A percentile compares a stretch with the other conserved stretches of the same genome.
phyloP scores from a whole-genome alignment of 2,329 filamentous ascomycete genomes.

The Colletotrichum liaoningense region DNA sequence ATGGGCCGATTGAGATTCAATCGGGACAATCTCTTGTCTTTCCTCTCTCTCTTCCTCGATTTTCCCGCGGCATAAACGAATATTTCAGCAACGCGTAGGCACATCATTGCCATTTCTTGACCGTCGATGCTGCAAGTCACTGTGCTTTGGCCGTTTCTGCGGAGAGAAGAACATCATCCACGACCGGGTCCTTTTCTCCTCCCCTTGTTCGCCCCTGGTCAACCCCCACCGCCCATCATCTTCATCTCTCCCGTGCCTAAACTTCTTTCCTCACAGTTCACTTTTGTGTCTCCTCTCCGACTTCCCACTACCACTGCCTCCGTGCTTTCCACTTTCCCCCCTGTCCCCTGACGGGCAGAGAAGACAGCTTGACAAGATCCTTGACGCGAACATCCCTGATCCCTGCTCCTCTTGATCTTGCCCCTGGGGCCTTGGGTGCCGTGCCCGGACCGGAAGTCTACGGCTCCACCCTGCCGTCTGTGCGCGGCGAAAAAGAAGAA shows the following conservation, averaged over 20 bases:
- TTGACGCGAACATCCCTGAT: not conserved
- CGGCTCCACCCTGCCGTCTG: conserved; percentile 24
- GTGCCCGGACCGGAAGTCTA: conserved; percentile 27
- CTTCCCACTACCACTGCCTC: not conserved
- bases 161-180: not conserved
- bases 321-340: not conserved
- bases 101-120: not conserved
- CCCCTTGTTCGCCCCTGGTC: not conserved
- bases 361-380: conserved; percentile 1
- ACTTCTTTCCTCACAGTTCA: not conserved
- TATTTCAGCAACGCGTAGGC: not conserved
- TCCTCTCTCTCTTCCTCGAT: not conserved
- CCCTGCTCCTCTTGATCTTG: not conserved
- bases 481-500: conserved; percentile 27
- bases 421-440: conserved; percentile 11
- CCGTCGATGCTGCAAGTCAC: not conserved
- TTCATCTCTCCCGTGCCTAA: not conserved
- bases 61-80: not conserved
- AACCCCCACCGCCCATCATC: not conserved
- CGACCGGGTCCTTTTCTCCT: not conserved
- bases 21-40: not conserved
- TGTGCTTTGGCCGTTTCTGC: conserved; percentile 16
- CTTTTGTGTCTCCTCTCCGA: no score
- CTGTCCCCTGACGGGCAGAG: not conserved
- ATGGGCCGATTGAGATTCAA: not conserved